These are phyloP conservation scores for rapeseed (Brassica napus) DNA, from an alignment of 345 rosid genomes.

Conservation along the genomic window DNA sequence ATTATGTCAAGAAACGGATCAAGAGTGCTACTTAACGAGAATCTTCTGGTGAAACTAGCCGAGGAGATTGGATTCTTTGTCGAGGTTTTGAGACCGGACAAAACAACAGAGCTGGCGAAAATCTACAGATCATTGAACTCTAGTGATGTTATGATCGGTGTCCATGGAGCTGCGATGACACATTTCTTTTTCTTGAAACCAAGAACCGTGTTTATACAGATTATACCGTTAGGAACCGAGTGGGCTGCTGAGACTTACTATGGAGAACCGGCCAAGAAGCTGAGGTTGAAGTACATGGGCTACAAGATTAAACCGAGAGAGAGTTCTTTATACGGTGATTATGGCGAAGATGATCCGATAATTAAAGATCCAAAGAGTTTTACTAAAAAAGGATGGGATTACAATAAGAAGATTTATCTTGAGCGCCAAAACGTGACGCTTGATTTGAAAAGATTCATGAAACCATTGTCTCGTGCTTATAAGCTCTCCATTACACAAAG, in stretches of 20 bases:
- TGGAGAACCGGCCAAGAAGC: conserved; percentile 70
- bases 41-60: conserved; percentile 49
- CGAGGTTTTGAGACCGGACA: conserved; percentile 55
- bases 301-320: conserved; percentile 61
- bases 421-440: conserved; percentile 61
- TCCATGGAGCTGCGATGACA: conserved; percentile 90
- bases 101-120: conserved; percentile 65
- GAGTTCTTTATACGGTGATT: conserved; percentile 64
- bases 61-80: conserved; percentile 62
- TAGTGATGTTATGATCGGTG: conserved; percentile 75
- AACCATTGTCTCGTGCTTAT: conserved; percentile 55
- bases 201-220: conserved; percentile 63
- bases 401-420: conserved; percentile 71
- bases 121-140: conserved; percentile 58
- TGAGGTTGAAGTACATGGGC: conserved; percentile 60
- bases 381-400: conserved; percentile 67
- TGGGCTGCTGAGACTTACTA: conserved; percentile 83
- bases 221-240: conserved; percentile 76
- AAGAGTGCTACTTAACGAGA: conserved; percentile 60
- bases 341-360: conserved; percentile 55
- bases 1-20: conserved; percentile 63
- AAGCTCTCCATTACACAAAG: neutral
- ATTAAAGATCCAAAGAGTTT: conserved; percentile 58
- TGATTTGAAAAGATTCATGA: conserved; percentile 53
- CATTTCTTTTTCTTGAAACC: conserved; percentile 80